phyloP scores from a whole-genome alignment of 164 flowering plant genomes.

The Liquidambar formosana region DNA sequence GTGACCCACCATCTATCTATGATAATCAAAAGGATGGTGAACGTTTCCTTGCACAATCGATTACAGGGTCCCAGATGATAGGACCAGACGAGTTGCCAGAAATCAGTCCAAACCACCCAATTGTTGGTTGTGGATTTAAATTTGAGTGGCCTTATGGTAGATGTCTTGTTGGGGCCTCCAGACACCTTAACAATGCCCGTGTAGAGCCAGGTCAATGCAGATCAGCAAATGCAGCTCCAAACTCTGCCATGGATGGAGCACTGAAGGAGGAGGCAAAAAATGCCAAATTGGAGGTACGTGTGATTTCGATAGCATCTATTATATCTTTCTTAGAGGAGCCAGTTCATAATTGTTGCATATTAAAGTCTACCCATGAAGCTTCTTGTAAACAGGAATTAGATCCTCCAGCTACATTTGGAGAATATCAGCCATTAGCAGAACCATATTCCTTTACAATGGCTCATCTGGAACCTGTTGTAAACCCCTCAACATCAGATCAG shows the following conservation, averaged over 20 bases:
- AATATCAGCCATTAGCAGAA: slow-evolving; percentile 17
- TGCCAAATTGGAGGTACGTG: slow-evolving; percentile 20
- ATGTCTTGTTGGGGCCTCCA: slow-evolving; percentile 8
- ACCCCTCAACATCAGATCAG: slow-evolving; percentile 36
- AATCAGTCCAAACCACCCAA: slow-evolving; percentile 10
- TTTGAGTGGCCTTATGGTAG: slow-evolving; percentile 28
- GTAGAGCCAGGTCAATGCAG: slow-evolving; percentile 16
- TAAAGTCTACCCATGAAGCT: slow-evolving; percentile 11
- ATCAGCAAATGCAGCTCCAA: slow-evolving; percentile 9
- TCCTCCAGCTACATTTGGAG: slow-evolving; percentile 13
- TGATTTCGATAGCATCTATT: slow-evolving; percentile 6
- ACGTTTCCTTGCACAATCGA: slow-evolving; percentile 16
- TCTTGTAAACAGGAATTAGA: slow-evolving; percentile 25
- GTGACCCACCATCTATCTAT: slow-evolving; percentile 18
- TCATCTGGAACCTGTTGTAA: slow-evolving; percentile 22
- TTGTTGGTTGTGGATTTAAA: slow-evolving; percentile 21
- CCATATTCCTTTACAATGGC: slow-evolving; percentile 14
- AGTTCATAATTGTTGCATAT: slow-evolving; percentile 14
- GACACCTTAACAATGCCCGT: slow-evolving; percentile 6
- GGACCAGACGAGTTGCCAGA: slow-evolving; percentile 17
- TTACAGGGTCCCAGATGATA: slow-evolving; percentile 5
- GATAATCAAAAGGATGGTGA: slow-evolving; percentile 24
- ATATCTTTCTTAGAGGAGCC: slow-evolving; percentile 14
- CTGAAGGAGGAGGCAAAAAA: slow-evolving; percentile 11
- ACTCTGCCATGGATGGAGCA: slow-evolving; percentile 1